Conservation (phyloP, 306 rosid genomes). For the Acacia melanoxylon region DNA sequence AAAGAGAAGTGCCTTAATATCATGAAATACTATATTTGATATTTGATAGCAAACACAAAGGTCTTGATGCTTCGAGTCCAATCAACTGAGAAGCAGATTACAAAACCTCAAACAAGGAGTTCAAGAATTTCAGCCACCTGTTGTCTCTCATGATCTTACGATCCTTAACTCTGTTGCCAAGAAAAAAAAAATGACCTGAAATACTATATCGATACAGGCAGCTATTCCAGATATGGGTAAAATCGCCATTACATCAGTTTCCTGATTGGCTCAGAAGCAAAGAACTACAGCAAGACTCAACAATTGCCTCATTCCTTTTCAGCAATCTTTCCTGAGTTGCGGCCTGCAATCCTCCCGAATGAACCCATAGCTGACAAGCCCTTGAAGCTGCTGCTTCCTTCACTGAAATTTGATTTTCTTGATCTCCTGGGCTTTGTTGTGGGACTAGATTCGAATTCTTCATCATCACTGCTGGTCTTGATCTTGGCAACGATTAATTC, state of each 20-base stretch:
- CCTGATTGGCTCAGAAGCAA: constrained; percentile 9
- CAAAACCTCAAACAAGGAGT: constrained; percentile 6
- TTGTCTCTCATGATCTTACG: constrained; percentile 16
- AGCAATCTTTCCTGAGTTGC: constrained; percentile 57
- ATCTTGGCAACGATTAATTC: constrained; percentile 64
- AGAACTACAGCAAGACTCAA: constrained; percentile 35
- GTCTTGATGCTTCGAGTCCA: constrained; percentile 29
- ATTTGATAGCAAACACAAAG: constrained; percentile 23
- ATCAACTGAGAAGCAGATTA: constrained; percentile 20
- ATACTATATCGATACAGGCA: constrained; percentile 20
- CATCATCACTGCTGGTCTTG: constrained; percentile 39
- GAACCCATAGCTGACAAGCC: constrained; percentile 75
- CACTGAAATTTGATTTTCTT: constrained; percentile 76
- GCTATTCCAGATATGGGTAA: constrained; percentile 13
- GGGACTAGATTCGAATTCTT: constrained; percentile 62
- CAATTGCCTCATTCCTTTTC: constrained; percentile 48
- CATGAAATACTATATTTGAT: constrained; percentile 18
- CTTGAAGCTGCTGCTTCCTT: constrained; percentile 94
- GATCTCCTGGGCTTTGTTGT: constrained; percentile 69
- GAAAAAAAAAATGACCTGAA: neutral
- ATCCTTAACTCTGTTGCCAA: neutral
- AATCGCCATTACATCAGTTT: constrained; percentile 25
- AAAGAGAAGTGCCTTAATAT: neutral
- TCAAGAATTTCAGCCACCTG: constrained; percentile 6
- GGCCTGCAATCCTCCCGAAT: constrained; percentile 59